Percentiles rank a stretch among this genome's conserved stretches.
phyloP scores from a whole-genome alignment of 208 protist genomes.

The Angomonas ambiguus region DNA sequence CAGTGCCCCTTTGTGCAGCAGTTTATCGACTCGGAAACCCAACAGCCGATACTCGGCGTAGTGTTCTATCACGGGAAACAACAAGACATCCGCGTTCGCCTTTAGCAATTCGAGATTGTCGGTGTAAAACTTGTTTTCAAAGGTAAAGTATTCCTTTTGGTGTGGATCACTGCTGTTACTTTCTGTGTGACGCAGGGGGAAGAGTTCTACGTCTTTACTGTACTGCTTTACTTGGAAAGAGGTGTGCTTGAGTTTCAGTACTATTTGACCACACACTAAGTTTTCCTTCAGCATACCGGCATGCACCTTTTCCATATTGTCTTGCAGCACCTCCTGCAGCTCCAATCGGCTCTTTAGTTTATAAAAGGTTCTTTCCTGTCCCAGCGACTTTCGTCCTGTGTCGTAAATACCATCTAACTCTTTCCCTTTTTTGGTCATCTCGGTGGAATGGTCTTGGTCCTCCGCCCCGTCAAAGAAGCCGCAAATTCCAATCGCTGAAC shows the following conservation, averaged over 20 bases:
- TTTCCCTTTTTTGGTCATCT: conserved; percentile 12
- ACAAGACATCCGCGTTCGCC: conserved; percentile 47
- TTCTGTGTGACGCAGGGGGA: not conserved
- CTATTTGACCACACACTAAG: conserved; percentile 53
- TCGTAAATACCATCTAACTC: not conserved
- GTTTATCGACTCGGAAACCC: conserved; percentile 56
- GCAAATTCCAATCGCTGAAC: conserved; percentile 39
- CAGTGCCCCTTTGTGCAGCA: conserved; percentile 1
- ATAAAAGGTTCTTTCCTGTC: conserved; percentile 66
- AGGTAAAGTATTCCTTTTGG: not conserved
- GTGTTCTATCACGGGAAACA: conserved; percentile 40
- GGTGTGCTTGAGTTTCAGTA: conserved; percentile 68
- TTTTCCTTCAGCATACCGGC: conserved; percentile 24
- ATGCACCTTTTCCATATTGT: conserved; percentile 30
- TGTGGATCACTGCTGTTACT: not conserved
- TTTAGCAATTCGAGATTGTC: conserved; percentile 44
- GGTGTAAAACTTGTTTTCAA: conserved; percentile 20
- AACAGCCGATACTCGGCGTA: conserved; percentile 66
- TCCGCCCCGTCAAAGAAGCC: conserved; percentile 33
- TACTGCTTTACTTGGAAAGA: conserved; percentile 70
- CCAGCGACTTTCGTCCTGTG: conserved; percentile 57
- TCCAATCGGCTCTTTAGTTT: conserved; percentile 30
- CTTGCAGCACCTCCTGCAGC: conserved; percentile 39
- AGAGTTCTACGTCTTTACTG: conserved; percentile 34
- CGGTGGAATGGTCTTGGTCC: not conserved